A percentile compares a stretch with the other conserved stretches of the same genome.
Conservation (phyloP, 257 asterid genomes). For the Gentiana dahurica region DNA sequence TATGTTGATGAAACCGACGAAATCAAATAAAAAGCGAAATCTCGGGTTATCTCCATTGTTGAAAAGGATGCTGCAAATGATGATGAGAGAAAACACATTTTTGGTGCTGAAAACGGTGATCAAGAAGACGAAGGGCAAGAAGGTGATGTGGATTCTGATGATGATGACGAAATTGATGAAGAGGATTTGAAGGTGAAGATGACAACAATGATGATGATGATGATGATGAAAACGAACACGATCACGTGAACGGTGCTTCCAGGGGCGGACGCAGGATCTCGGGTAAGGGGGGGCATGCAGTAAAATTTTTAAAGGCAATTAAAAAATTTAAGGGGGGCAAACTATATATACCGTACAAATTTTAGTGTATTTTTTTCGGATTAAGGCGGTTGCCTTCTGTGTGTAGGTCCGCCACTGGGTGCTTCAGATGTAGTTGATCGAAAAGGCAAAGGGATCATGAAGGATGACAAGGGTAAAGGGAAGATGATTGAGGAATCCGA, state of each 20-base stretch:
- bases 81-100: conserved; percentile 3
- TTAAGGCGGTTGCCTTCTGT: too few relatives aligned
- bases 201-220: background rate
- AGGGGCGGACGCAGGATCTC: too few relatives aligned
- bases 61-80: background rate
- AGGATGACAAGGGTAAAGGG: conserved; percentile 12
- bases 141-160: conserved; percentile 3
- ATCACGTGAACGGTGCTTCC: background rate
- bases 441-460: conserved; percentile 31
- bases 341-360: conserved; percentile 12
- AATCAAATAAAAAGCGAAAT: conserved; percentile 21
- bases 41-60: conserved; percentile 2
- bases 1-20: conserved; percentile 6
- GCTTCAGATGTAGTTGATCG: conserved; percentile 10
- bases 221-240: conserved; percentile 6
- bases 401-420: background rate
- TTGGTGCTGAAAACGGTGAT: conserved; percentile 9
- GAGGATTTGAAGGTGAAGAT: conserved; percentile 10
- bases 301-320: too few relatives aligned
- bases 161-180: background rate
- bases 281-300: conserved; percentile 5
- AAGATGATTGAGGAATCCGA: conserved; percentile 22
- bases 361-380: too few relatives aligned
- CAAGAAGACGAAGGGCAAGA: conserved; percentile 4
- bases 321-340: background rate